A percentile compares a stretch with the other conserved stretches of the same genome.
phyloP scores from a whole-genome alignment of 1,139 yeast species.

The Protomyces lactucae-debilis region DNA sequence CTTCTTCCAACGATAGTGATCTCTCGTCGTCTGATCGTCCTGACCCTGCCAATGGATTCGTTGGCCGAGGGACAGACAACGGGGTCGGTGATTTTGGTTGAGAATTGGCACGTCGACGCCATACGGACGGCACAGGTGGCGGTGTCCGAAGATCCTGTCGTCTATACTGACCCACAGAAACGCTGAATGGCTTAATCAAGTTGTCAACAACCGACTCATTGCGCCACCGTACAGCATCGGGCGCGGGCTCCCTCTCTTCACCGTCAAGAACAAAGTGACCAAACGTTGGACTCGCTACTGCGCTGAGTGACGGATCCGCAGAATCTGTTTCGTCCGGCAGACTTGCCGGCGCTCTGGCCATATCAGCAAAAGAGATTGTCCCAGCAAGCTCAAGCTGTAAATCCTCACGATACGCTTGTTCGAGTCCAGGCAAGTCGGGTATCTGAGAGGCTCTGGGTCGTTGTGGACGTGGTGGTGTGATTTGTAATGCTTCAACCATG shows the following conservation, averaged over 20 bases:
- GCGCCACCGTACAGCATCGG: background rate
- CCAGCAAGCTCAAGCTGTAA: background rate
- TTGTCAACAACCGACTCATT: background rate
- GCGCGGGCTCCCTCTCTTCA: background rate
- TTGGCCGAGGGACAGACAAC: background rate
- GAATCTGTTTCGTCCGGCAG: background rate
- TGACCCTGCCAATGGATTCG: background rate
- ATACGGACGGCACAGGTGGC: background rate
- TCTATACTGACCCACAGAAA: background rate
- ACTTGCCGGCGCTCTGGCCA: background rate
- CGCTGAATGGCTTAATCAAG: background rate
- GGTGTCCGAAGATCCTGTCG: background rate
- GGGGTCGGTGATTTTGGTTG: background rate
- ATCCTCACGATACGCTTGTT: background rate
- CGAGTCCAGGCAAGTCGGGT: background rate
- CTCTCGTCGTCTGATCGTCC: background rate
- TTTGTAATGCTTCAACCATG: background rate
- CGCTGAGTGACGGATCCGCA: background rate
- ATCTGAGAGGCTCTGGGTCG: background rate
- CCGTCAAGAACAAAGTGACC: background rate
- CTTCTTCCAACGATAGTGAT: background rate
- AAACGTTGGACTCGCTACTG: background rate
- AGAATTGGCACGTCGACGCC: background rate
- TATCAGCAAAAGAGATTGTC: background rate
- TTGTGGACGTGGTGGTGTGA: slow-evolving; percentile 8